A percentile compares a stretch with the other conserved stretches of the same genome.
Conservation (phyloP, 208 protist genomes). For the Endotrypanum monterogeii region DNA sequence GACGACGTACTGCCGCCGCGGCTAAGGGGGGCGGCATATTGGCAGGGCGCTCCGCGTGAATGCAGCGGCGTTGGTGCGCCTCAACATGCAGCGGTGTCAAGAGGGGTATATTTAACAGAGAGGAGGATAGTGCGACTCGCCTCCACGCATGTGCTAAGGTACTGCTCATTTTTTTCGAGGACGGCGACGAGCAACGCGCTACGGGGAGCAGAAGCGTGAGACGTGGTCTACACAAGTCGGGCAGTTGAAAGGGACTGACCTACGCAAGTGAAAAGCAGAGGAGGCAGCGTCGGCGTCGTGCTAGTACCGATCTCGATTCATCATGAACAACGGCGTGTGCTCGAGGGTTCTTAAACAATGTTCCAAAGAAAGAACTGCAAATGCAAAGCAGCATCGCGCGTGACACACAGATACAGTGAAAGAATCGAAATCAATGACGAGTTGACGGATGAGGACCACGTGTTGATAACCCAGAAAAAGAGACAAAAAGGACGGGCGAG, state of each 20-base stretch:
- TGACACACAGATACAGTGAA: not conserved
- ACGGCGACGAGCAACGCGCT: not conserved
- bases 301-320: not conserved
- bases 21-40: slow-evolving; percentile 20
- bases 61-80: not conserved
- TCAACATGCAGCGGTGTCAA: not conserved
- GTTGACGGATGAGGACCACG: not conserved
- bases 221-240: not conserved
- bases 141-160: not conserved
- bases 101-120: not conserved
- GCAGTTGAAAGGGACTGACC: not conserved
- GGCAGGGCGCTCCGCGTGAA: slow-evolving; percentile 3
- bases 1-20: slow-evolving; percentile 3
- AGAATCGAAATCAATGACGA: not conserved
- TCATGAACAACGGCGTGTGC: not conserved
- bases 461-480: not conserved
- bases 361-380: not conserved
- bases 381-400: not conserved
- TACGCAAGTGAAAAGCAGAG: not conserved
- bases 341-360: not conserved
- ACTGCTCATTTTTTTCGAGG: not conserved
- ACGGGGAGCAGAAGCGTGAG: not conserved
- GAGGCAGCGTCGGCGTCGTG: not conserved
- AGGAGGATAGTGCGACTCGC: not conserved
- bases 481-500: not conserved